These are phyloP conservation scores for Pyrenophora tritici-repentis DNA, from an alignment of 2,329 filamentous ascomycete genomes.

Conservation along the genomic window DNA sequence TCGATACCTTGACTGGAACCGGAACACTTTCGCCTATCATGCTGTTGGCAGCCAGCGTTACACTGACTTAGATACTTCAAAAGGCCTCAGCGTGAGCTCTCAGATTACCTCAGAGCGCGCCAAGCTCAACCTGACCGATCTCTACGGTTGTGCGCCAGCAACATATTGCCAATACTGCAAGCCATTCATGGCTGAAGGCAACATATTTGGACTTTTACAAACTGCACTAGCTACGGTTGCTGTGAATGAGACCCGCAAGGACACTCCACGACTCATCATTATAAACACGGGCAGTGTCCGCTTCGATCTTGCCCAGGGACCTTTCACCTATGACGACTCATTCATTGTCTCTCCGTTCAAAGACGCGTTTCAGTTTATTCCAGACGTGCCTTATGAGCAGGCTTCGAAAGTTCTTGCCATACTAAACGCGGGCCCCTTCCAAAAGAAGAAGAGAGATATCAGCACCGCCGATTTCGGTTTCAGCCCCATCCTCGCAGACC, in stretches of 20 bases:
- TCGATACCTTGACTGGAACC: constrained; percentile 71
- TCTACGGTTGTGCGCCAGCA: constrained; percentile 65
- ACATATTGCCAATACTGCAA: constrained; percentile 64
- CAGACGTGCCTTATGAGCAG: constrained; percentile 56
- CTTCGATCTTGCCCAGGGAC: constrained; percentile 66
- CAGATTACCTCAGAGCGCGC: constrained; percentile 59
- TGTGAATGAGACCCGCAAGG: constrained; percentile 57
- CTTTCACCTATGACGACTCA: constrained; percentile 61
- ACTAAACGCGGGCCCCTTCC: constrained; percentile 53
- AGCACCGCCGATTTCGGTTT: constrained; percentile 44
- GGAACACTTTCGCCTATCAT: constrained; percentile 68
- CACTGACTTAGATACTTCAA: constrained; percentile 55
- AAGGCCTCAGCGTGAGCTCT: constrained; percentile 54
- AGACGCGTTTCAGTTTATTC: constrained; percentile 60
- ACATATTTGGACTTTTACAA: constrained; percentile 60
- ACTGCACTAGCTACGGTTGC: constrained; percentile 59
- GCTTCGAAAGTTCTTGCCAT: constrained; percentile 49
- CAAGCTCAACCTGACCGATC: constrained; percentile 59
- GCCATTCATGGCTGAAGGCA: constrained; percentile 58
- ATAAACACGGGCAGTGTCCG: constrained; percentile 66
- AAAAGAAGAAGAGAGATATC: constrained; percentile 43
- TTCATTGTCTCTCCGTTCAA: constrained; percentile 63
- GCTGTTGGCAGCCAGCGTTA: constrained; percentile 55
- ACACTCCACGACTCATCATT: constrained; percentile 61
- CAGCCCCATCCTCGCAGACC: constrained; percentile 43